Conservation (phyloP, 495 filamentous ascomycete species). For the Podospora didyma region DNA sequence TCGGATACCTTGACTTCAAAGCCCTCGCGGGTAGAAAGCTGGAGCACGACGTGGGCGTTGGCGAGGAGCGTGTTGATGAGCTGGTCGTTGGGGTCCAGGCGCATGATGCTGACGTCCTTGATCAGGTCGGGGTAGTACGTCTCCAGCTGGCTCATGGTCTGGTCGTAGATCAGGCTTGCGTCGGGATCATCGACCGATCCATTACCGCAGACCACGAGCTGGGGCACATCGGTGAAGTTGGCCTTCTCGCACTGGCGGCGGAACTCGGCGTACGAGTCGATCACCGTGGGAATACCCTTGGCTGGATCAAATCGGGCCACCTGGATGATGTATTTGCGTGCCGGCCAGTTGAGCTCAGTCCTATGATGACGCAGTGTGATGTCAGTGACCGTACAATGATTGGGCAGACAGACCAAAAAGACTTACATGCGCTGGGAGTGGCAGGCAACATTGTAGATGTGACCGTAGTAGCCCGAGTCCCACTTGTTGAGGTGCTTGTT, state of each 20-base stretch:
- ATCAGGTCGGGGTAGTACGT: constrained; percentile 44
- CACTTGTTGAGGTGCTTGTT: constrained; percentile 75
- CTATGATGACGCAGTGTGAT: constrained; percentile 34
- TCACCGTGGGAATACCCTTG: constrained; percentile 78
- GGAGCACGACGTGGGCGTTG: constrained; percentile 67
- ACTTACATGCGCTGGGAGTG: constrained; percentile 53
- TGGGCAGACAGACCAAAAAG: not conserved
- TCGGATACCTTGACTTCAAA: constrained; percentile 92
- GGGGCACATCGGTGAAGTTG: constrained; percentile 51
- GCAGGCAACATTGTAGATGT: constrained; percentile 67
- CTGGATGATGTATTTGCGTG: constrained; percentile 75
- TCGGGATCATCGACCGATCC: constrained; percentile 86
- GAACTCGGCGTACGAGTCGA: constrained; percentile 75
- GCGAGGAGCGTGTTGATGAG: constrained; percentile 77
- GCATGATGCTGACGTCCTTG: constrained; percentile 67
- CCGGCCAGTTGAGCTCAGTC: constrained; percentile 63
- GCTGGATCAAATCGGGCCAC: constrained; percentile 83
- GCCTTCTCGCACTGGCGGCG: constrained; percentile 52
- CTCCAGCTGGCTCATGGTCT: constrained; percentile 64
- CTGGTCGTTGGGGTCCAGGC: constrained; percentile 75
- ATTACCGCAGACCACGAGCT: constrained; percentile 73
- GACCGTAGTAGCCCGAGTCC: constrained; percentile 73
- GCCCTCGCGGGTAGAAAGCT: constrained; percentile 79
- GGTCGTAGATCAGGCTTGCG: constrained; percentile 66
- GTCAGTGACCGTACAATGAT: not conserved